These are phyloP conservation scores for Ganoderma sinense DNA, from an alignment of 1,284 basidiomycete species.

Conservation along the genomic window DNA sequence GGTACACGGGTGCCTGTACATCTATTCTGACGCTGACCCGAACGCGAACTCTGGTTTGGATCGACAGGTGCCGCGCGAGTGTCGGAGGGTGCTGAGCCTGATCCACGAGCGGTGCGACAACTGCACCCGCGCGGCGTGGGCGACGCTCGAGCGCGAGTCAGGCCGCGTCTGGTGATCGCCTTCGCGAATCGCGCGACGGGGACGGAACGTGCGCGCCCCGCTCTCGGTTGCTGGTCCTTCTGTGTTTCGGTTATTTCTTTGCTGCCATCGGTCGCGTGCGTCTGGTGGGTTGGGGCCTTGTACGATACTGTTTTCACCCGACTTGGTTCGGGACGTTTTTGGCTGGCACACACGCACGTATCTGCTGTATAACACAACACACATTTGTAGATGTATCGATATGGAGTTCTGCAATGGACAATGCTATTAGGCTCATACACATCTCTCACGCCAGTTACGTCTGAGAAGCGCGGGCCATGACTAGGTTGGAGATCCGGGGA, in stretches of 20 bases:
- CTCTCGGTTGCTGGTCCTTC: too few relatives aligned
- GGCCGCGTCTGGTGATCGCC: conserved; percentile 30
- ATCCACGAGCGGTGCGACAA: conserved; percentile 41
- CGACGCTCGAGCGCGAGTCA: conserved; percentile 38
- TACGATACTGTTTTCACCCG: background rate
- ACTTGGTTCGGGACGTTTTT: background rate
- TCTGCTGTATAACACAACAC: background rate
- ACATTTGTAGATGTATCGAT: conserved; percentile 13
- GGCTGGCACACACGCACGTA: background rate
- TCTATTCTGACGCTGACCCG: background rate
- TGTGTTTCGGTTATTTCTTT: background rate
- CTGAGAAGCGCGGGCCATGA: background rate
- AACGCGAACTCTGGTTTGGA: background rate
- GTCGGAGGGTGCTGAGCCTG: conserved; percentile 39
- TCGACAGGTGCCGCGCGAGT: conserved; percentile 37
- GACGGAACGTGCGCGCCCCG: background rate
- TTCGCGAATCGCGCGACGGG: background rate
- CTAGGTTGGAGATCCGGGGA: background rate
- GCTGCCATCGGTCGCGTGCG: background rate
- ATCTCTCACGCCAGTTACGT: background rate
- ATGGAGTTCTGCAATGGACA: conserved; percentile 5
- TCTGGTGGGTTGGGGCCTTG: background rate
- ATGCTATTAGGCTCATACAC: background rate
- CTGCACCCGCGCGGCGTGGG: conserved; percentile 40
- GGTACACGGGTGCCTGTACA: background rate